Evolutionary conservation across 306 rosid genomes (phyloP).

Genomic region (Acmispon strigosus): DNA sequence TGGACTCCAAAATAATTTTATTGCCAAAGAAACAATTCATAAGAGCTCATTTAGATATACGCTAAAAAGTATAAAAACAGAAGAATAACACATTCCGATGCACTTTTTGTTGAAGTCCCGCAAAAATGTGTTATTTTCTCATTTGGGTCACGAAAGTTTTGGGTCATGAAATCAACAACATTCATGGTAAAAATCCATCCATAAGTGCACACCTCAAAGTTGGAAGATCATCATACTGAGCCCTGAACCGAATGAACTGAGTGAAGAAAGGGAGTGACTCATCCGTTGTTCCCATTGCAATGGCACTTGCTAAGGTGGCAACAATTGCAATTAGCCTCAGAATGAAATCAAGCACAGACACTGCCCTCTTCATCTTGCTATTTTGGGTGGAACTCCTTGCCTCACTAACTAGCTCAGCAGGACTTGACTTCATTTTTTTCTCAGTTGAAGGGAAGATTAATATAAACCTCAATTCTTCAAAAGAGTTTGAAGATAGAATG

Average conservation of each 20-base stretch:
- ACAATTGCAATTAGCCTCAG: conserved; percentile 7
- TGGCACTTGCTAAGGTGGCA: conserved; percentile 9
- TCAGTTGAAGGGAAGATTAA: not conserved
- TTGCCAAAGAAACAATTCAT: not conserved
- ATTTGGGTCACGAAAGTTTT: too few species aligned
- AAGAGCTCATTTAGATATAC: too few species aligned
- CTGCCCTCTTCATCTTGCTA: not conserved
- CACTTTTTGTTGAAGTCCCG: too few species aligned
- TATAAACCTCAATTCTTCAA: not conserved
- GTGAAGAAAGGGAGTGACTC: conserved; percentile 15
- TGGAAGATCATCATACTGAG: conserved; percentile 18
- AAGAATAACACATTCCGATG: too few species aligned
- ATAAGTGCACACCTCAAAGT: not conserved
- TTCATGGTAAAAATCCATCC: not conserved
- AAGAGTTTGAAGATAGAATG: not conserved
- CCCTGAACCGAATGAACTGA: conserved; percentile 2
- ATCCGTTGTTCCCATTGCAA: conserved; percentile 16
- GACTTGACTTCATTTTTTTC: conserved; percentile 2
- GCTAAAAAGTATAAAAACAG: not conserved
- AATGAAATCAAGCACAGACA: not conserved
- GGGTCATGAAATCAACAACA: not conserved
- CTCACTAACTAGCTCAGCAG: not conserved
- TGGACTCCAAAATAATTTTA: not conserved
- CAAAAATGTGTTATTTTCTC: too few species aligned
- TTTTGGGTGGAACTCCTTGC: not conserved